These are phyloP conservation scores for Aleurites moluccanus DNA, from an alignment of 441 rosid genomes.

Conservation along the genomic window DNA sequence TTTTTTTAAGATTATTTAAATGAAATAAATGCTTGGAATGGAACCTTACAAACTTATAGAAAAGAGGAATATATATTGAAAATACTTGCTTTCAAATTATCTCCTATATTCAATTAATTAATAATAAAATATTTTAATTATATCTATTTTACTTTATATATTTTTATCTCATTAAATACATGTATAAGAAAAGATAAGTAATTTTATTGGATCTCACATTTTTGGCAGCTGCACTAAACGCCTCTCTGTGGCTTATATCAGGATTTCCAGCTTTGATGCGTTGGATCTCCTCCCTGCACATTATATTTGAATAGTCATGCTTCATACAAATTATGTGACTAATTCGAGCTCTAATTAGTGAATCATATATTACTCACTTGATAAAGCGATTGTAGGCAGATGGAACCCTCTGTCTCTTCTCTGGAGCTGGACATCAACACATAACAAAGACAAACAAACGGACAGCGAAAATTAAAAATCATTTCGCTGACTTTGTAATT, in stretches of 20 bases:
- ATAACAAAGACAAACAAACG: constrained; percentile 41
- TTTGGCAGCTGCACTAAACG: constrained; percentile 97
- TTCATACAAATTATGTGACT: too few relatives aligned
- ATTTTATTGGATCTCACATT: constrained; percentile 52
- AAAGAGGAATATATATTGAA: too few relatives aligned
- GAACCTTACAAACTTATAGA: constrained; percentile 25
- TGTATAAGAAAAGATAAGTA: too few relatives aligned
- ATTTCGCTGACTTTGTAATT: constrained; percentile 40
- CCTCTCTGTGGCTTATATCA: constrained; percentile 98
- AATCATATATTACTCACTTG: constrained; percentile 90
- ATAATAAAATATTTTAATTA: too few relatives aligned
- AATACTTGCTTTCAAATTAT: too few relatives aligned
- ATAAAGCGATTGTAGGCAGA: constrained; percentile 99
- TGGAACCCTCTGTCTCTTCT: constrained; percentile 99
- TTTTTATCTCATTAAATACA: too few relatives aligned
- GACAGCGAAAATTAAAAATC: constrained; percentile 46
- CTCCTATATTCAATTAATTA: too few relatives aligned
- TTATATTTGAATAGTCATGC: too few relatives aligned
- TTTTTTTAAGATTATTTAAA: too few relatives aligned
- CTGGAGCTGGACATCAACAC: constrained; percentile 79
- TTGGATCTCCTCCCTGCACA: constrained; percentile 92
- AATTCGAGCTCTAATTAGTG: too few relatives aligned
- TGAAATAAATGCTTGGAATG: neutral
- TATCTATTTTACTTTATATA: too few relatives aligned
- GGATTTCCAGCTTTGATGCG: constrained; percentile 98